These are phyloP conservation scores for Hyphopichia burtonii DNA, from an alignment of 1,139 yeast genomes.

Conservation along the genomic window DNA sequence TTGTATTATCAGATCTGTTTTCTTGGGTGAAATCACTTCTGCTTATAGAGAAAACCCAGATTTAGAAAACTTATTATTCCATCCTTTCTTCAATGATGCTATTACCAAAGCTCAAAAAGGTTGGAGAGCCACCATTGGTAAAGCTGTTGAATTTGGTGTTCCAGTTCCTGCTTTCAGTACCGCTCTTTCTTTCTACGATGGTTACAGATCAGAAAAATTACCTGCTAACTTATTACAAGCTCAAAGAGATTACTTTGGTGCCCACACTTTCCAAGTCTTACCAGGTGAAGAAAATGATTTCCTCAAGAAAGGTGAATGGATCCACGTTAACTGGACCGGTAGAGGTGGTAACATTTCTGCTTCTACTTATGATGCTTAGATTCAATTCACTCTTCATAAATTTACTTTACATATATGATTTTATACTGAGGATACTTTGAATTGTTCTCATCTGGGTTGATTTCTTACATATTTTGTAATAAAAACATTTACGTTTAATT, in stretches of 20 bases:
- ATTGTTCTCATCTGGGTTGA: no score
- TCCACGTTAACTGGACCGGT: constrained; percentile 99
- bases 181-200: constrained; percentile 97
- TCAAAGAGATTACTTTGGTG: constrained; percentile 99
- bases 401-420: no score
- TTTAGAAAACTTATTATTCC: constrained; percentile 91
- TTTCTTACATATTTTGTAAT: background rate
- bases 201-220: constrained; percentile 92
- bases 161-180: constrained; percentile 98
- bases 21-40: constrained; percentile 93
- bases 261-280: constrained; percentile 95
- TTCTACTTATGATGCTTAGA: constrained; percentile 86
- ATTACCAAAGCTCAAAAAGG: constrained; percentile 91
- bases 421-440: no score
- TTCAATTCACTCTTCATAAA: background rate
- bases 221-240: constrained; percentile 99
- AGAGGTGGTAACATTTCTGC: constrained; percentile 98
- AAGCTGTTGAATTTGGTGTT: constrained; percentile 81
- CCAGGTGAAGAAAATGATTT: constrained; percentile 78
- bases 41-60: constrained; percentile 95
- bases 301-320: constrained; percentile 77
- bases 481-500: background rate
- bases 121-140: constrained; percentile 87
- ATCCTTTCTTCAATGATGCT: constrained; percentile 91
- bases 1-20: constrained; percentile 97